phyloP scores from a whole-genome alignment of 345 rosid species.

The Syzygium grande region DNA sequence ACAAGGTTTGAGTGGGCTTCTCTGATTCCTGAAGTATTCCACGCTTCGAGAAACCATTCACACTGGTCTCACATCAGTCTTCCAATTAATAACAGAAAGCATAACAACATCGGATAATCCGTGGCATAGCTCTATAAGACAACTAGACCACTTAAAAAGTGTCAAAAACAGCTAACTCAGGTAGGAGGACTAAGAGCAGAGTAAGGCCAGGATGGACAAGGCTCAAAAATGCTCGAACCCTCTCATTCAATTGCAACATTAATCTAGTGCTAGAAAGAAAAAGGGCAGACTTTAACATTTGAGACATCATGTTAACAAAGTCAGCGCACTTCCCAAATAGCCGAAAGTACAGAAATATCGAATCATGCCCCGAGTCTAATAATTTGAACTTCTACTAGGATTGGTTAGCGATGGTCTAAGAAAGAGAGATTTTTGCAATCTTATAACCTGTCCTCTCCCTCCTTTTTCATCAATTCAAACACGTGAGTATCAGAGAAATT shows the following conservation, averaged over 20 bases:
- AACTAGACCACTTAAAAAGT: not conserved
- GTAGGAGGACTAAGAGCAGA: not conserved
- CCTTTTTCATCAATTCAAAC: not conserved
- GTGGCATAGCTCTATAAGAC: not conserved
- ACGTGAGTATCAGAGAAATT: not conserved
- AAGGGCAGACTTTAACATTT: not conserved
- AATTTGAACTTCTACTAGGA: not conserved
- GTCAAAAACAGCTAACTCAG: not conserved
- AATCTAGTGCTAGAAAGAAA: not conserved
- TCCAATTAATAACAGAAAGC: not conserved
- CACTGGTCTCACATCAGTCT: not conserved
- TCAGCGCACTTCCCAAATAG: not conserved
- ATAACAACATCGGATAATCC: not conserved
- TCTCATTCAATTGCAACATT: not conserved
- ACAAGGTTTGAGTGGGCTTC: not conserved
- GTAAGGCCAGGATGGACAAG: not conserved
- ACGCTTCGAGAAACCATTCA: not conserved
- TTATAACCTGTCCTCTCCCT: not conserved
- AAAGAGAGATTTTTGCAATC: not conserved
- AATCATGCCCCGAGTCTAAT: not conserved
- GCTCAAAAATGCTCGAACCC: not conserved
- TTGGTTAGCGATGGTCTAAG: not conserved
- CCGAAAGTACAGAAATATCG: not conserved
- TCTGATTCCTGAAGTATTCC: not conserved
- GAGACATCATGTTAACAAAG: not conserved